These are phyloP conservation scores for Cicer bijugum DNA, from an alignment of 306 rosid species.

Conservation along the genomic window DNA sequence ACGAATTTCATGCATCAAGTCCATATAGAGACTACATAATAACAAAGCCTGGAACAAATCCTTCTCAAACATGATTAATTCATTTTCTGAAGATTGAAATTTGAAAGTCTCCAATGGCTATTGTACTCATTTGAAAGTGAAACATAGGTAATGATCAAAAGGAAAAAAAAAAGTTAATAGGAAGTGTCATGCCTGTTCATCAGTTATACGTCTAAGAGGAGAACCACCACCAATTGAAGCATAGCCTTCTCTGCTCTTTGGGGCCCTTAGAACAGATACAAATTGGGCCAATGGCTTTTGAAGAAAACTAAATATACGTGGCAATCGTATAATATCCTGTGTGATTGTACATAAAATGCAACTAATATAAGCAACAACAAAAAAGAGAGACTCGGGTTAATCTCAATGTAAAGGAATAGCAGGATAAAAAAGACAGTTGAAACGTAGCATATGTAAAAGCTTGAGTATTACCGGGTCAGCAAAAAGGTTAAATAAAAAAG, in stretches of 20 bases:
- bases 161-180: conserved; percentile 5
- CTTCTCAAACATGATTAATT: conserved; percentile 10
- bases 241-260: conserved; percentile 97
- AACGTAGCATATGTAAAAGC: conserved; percentile 18
- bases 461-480: conserved; percentile 82
- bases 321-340: conserved; percentile 92
- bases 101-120: conserved; percentile 19
- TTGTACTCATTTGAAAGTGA: conserved; percentile 32
- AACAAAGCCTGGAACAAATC: conserved; percentile 30
- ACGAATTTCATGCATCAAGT: background rate
- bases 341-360: conserved; percentile 28
- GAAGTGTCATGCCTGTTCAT: conserved; percentile 73
- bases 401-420: background rate
- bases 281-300: conserved; percentile 95
- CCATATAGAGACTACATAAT: background rate
- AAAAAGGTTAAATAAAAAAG: conserved; percentile 91
- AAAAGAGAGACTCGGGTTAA: background rate
- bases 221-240: conserved; percentile 99
- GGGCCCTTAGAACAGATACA: conserved; percentile 83
- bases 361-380: background rate
- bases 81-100: conserved; percentile 35
- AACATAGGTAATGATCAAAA: conserved; percentile 17
- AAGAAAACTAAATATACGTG: conserved; percentile 82
- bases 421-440: background rate
- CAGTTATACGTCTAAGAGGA: conserved; percentile 86